A percentile compares a stretch with the other conserved stretches of the same genome.
Evolutionary conservation across 73 alveolate genomes (phyloP).

Genomic region (Paraurostyla sp.): DNA sequence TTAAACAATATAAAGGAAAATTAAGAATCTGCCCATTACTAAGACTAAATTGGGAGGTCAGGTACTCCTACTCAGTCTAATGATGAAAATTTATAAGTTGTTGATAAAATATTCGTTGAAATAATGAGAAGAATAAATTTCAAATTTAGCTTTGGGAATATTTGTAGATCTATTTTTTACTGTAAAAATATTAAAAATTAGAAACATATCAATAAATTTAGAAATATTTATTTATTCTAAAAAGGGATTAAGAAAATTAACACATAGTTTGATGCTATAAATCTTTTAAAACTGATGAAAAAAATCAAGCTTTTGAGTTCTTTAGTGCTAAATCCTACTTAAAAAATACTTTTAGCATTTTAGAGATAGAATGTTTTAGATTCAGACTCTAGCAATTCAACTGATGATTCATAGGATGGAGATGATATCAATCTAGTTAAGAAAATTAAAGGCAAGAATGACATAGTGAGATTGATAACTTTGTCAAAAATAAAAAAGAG

Average conservation of each 20-base stretch:
- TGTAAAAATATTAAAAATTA: neutral
- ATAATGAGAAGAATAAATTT: neutral
- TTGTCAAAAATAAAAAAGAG: neutral
- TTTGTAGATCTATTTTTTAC: neutral
- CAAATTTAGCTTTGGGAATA: neutral
- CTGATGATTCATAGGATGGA: neutral
- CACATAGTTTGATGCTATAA: conserved; percentile 10
- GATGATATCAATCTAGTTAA: neutral
- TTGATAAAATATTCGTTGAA: neutral
- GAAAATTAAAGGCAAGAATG: neutral
- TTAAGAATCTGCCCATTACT: neutral
- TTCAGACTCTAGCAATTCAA: too few relatives aligned
- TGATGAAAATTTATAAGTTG: neutral
- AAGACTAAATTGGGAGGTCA: too few relatives aligned
- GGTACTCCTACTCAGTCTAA: neutral
- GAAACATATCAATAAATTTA: neutral
- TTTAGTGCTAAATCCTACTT: neutral
- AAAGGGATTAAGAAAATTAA: neutral
- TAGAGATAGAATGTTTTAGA: neutral
- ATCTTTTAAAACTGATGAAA: neutral
- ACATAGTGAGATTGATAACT: neutral
- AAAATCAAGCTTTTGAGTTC: neutral
- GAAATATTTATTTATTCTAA: neutral
- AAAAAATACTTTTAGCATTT: neutral
- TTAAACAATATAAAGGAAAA: neutral